A percentile compares a stretch with the other conserved stretches of the same genome.
Evolutionary conservation across 805 yeast genomes (phyloP).

Genomic region (Yarrowia deformans): DNA sequence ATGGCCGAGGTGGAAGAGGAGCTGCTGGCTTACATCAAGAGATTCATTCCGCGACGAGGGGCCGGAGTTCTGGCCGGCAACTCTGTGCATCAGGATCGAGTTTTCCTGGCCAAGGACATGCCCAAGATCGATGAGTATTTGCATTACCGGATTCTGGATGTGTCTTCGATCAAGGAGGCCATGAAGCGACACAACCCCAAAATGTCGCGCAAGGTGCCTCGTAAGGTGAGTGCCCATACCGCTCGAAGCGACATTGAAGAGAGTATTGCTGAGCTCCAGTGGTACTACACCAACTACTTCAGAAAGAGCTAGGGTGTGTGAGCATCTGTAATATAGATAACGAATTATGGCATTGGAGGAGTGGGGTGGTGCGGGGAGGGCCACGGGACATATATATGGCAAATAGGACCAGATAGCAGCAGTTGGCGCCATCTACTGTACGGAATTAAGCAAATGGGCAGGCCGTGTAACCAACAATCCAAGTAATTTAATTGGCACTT

Average conservation of each 20-base stretch:
- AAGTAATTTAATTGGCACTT: too few species aligned
- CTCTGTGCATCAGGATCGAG: constrained; percentile 87
- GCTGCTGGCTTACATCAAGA: constrained; percentile 65
- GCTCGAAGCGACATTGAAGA: constrained; percentile 89
- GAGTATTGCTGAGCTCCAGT: constrained; percentile 81
- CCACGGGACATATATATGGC: too few species aligned
- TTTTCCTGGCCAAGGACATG: constrained; percentile 82
- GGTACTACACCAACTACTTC: constrained; percentile 68
- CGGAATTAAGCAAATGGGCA: too few species aligned
- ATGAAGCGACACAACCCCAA: constrained; percentile 77
- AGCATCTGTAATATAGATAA: neutral
- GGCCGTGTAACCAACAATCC: too few species aligned
- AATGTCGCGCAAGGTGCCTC: constrained; percentile 64
- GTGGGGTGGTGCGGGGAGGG: too few species aligned
- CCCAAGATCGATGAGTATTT: constrained; percentile 67
- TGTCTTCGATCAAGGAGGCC: constrained; percentile 83
- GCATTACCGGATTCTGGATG: constrained; percentile 87
- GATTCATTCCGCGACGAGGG: constrained; percentile 59
- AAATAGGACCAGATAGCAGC: too few species aligned
- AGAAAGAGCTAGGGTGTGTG: constrained; percentile 7
- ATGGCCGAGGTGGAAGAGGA: constrained; percentile 69
- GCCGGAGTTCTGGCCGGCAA: constrained; percentile 88
- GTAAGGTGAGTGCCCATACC: constrained; percentile 76
- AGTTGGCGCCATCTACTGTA: too few species aligned
- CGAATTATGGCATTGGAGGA: neutral